These are phyloP conservation scores for Hippophae rhamnoides DNA, from an alignment of 306 rosid species.

Conservation along the genomic window DNA sequence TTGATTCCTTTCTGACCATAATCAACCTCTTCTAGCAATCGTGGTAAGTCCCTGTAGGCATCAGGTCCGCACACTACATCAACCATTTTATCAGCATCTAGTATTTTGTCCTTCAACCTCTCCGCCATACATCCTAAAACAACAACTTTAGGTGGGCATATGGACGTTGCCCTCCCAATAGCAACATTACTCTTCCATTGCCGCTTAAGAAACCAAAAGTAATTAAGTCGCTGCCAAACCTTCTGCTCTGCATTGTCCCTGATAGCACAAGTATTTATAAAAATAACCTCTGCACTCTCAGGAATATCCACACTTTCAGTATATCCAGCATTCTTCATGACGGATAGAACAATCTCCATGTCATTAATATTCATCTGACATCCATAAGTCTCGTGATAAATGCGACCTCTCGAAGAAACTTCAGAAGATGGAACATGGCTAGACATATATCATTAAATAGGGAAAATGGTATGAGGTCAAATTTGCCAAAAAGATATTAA, in stretches of 20 bases:
- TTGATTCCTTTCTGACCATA: slow-evolving; percentile 91
- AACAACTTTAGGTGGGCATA: slow-evolving; percentile 78
- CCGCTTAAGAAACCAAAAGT: slow-evolving; percentile 97
- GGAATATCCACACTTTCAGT: slow-evolving; percentile 61
- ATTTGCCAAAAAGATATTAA: slow-evolving; percentile 1
- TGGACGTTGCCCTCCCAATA: slow-evolving; percentile 62
- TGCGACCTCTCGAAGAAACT: slow-evolving; percentile 53
- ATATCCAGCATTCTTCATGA: slow-evolving; percentile 87
- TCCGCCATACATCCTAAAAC: slow-evolving; percentile 99
- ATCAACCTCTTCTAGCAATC: slow-evolving; percentile 79
- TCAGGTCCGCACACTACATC: slow-evolving; percentile 98
- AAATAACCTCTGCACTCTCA: slow-evolving; percentile 87
- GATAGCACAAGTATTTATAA: slow-evolving; percentile 92
- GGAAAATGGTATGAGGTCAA: not conserved
- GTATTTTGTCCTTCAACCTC: slow-evolving; percentile 88
- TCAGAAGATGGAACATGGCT: slow-evolving; percentile 44
- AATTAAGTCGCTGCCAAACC: slow-evolving; percentile 98
- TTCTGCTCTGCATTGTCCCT: slow-evolving; percentile 97
- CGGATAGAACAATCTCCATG: slow-evolving; percentile 83
- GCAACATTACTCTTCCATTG: slow-evolving; percentile 84
- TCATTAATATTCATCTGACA: slow-evolving; percentile 96
- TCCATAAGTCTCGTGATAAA: slow-evolving; percentile 95
- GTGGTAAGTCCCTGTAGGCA: slow-evolving; percentile 87
- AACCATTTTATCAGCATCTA: slow-evolving; percentile 92
- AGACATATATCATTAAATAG: slow-evolving; percentile 11